Base-by-base conservation (phyloP, 495 filamentous ascomycete genomes). In the Talaromyces ruber region DNA sequence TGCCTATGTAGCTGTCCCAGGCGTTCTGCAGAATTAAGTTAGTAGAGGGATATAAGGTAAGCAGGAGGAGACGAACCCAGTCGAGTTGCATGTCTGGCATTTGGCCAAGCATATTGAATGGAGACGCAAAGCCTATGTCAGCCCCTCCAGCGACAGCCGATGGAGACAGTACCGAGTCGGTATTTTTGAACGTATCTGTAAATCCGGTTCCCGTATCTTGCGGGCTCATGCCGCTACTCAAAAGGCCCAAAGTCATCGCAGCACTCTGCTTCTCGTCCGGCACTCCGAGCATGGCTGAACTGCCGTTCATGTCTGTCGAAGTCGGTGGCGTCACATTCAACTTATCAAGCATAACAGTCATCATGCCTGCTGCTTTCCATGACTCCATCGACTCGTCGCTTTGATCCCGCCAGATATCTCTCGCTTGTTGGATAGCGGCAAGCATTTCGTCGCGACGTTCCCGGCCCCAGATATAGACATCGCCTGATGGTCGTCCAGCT, bases 331-430 rank as follows among this genome's bases (percentile, higher is more conserved):
- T 39, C 70, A 71, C 74, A 57, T 84, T 86, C 60, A 96, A 72
- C 70, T 92, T 92, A 28, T 79, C 78, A 39, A 96, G 74, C 86
- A 96, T 94, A 47, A 94, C 85, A 8, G 82, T 82, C 6, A 97
- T 79, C 14, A 89, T 81, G n/a, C 79, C 82, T 21, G 83, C 83
- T 16, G 90, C 92, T 72, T 96, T 97, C 73, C 85, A 91, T 0
- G 93, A 90, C 63, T 96, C 92, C 72, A 96, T 88, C n/a, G 86
- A 91, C 45, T 85, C 79, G 57, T 93, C 86, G 0, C 82, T 80
- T 18, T 89, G 74, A 16, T 84, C 83, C 32, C 88, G 86, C 92
- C 92, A 96, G 32, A 96, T 93, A 8, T 80, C 80, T 53, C 83
- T 82, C 37, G 87, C 86, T n/a, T 76, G 78, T 70, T 91, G 88